These are phyloP conservation scores for Recurvomyces mirabilis DNA, from an alignment of 495 filamentous ascomycete genomes.

Conservation along the genomic window DNA sequence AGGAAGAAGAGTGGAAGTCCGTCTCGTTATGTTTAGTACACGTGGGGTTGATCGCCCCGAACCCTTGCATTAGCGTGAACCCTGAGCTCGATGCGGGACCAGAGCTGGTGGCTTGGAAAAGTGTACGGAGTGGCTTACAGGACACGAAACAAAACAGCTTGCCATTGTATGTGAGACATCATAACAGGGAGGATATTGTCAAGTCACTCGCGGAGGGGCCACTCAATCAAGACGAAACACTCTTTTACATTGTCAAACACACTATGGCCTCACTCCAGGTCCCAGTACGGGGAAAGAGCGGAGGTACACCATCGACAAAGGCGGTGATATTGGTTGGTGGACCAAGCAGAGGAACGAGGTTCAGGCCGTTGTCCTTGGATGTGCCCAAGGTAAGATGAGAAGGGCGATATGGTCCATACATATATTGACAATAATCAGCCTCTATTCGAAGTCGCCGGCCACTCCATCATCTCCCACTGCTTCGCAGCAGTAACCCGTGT, in stretches of 20 bases:
- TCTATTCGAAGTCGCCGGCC: slow-evolving; percentile 92
- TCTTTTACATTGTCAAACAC: too few relatives aligned
- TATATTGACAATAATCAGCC: slow-evolving; percentile 45
- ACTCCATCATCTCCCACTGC: slow-evolving; percentile 97
- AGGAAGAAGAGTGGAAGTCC: neutral
- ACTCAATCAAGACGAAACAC: too few relatives aligned
- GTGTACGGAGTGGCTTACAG: neutral
- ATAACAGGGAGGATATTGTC: too few relatives aligned
- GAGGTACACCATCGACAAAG: slow-evolving; percentile 45
- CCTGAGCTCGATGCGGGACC: slow-evolving; percentile 1
- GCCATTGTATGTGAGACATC: slow-evolving; percentile 5
- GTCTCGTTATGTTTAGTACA: neutral
- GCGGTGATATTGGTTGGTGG: slow-evolving; percentile 71
- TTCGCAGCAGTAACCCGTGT: slow-evolving; percentile 86
- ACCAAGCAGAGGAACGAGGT: slow-evolving; percentile 87
- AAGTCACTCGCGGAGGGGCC: too few relatives aligned
- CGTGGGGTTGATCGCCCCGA: neutral
- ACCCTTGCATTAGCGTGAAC: neutral
- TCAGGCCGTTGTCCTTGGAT: slow-evolving; percentile 91
- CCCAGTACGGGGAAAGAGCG: slow-evolving; percentile 27
- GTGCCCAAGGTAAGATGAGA: slow-evolving; percentile 69
- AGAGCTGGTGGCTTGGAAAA: slow-evolving; percentile 3
- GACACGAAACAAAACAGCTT: too few relatives aligned
- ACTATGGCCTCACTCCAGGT: slow-evolving; percentile 26
- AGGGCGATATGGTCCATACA: neutral